These are phyloP conservation scores for Coniferiporia weirii DNA, from an alignment of 1,284 basidiomycete species.

Conservation along the genomic window DNA sequence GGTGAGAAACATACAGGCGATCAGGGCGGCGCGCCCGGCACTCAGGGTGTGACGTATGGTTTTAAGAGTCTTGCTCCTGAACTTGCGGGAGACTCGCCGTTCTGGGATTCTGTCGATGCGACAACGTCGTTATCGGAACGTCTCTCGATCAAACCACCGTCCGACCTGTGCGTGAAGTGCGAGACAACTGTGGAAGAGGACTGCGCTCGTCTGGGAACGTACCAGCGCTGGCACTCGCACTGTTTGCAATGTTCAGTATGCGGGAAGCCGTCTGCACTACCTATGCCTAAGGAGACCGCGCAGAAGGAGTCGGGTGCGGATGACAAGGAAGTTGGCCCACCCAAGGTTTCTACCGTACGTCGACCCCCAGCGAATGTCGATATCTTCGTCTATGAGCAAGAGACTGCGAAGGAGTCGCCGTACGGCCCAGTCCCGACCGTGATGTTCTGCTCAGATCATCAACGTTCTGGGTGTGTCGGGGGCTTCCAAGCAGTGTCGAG, in stretches of 20 bases:
- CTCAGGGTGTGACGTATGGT: constrained; percentile 79
- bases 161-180: constrained; percentile 90
- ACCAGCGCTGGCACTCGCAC: constrained; percentile 93
- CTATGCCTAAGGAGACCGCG: constrained; percentile 46
- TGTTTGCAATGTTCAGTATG: constrained; percentile 85
- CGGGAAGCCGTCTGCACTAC: constrained; percentile 69
- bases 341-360: constrained; percentile 58
- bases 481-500: constrained; percentile 92
- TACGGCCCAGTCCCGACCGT: constrained; percentile 66
- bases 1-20: constrained; percentile 49
- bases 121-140: constrained; percentile 39
- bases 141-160: constrained; percentile 61
- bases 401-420: constrained; percentile 56
- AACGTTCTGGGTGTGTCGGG: constrained; percentile 52
- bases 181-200: constrained; percentile 94
- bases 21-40: constrained; percentile 47
- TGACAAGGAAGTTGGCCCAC: constrained; percentile 41
- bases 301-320: constrained; percentile 34
- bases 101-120: constrained; percentile 41
- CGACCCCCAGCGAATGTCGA: constrained; percentile 75
- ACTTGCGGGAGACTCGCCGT: constrained; percentile 82
- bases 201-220: constrained; percentile 88
- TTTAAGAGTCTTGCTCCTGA: constrained; percentile 87
- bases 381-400: constrained; percentile 69
- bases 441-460: constrained; percentile 79